Base-by-base conservation (phyloP, 495 filamentous ascomycete species). In the Penicillium pulvis region DNA sequence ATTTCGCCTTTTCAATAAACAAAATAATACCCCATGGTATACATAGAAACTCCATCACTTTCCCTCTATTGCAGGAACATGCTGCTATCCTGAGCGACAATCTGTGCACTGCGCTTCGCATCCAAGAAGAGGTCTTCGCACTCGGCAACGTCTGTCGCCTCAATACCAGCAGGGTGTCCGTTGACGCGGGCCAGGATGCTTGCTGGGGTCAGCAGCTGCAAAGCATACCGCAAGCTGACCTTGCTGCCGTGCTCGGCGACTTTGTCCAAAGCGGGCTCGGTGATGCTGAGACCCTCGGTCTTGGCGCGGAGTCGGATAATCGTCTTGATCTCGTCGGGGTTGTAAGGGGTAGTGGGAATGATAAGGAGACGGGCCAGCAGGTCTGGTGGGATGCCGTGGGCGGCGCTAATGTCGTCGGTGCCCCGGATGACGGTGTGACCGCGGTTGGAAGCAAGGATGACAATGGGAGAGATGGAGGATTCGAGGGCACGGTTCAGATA, bases 401-500 rank as follows among this genome's bases (percentile, higher is more conserved):
- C 91, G 44, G 92, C 91, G 16, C 87, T 80, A 57, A 92, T 79
- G 59, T 91, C 89, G 67, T 92, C 86, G 30, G 90, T 90, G 61
- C 92, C 92, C 51, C 90, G 89, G 66, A 97, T 94, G 44, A 90
- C 87, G 56, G 88, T 89, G 79, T 92, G 86, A 57, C 94, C 94
- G 58, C 94, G 89, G 75, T 98, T 98, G 39, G 93, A 97, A 59
- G 94, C 94, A 30, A 98, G 89, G 58, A 98, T 95, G 58, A 98
- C 94, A 63, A 97, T 95, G 17, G 94, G 94, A 7, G 93, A 91
- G 67, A 98, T 94, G 61, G 86, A 79, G 43, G 90, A 90, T 79
- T 98, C 94, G 36, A 98, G 85, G 1, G 94, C 94, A 66, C 93
- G 92, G 80, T 97, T 97, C 65, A 98, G 86, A 78, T 97, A 98